Conservation (phyloP, 495 filamentous ascomycete species). For the Tirmania nivea region DNA sequence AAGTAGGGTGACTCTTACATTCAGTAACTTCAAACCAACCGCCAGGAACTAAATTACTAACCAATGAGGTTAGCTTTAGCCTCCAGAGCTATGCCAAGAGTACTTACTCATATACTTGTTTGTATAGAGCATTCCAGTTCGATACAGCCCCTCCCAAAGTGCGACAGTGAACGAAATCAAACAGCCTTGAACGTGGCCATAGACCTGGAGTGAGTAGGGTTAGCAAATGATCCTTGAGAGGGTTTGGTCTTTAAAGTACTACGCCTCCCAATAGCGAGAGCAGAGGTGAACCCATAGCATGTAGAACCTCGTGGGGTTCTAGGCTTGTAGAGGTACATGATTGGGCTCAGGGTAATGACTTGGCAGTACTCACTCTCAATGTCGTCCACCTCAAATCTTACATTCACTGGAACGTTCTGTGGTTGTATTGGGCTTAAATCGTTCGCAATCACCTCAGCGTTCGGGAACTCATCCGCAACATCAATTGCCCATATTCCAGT, state of each 20-base stretch:
- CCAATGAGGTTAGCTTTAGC: background rate
- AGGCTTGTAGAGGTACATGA: too few relatives aligned
- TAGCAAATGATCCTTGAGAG: too few relatives aligned
- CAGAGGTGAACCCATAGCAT: too few relatives aligned
- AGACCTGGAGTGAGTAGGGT: background rate
- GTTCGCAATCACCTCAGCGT: constrained; percentile 16
- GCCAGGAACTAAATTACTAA: background rate
- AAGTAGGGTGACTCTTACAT: background rate
- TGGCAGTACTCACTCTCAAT: constrained; percentile 26
- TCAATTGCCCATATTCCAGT: constrained; percentile 28
- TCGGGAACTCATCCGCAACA: constrained; percentile 17
- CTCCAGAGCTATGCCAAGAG: background rate
- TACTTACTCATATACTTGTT: background rate
- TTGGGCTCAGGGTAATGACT: background rate
- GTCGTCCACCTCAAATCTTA: constrained; percentile 33
- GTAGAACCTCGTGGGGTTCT: too few relatives aligned
- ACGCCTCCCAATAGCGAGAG: too few relatives aligned
- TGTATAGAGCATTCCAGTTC: constrained; percentile 6
- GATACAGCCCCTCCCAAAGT: constrained; percentile 8
- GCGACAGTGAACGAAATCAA: constrained; percentile 22
- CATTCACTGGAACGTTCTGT: constrained; percentile 29
- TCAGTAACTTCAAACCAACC: constrained; percentile 5
- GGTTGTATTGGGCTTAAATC: constrained; percentile 37
- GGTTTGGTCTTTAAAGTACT: too few relatives aligned
- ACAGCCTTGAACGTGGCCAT: constrained; percentile 2